Percentiles rank a stretch among this genome's conserved stretches.
phyloP scores from a whole-genome alignment of 148 eudicot genomes.

The Tetragonia tetragonoides region DNA sequence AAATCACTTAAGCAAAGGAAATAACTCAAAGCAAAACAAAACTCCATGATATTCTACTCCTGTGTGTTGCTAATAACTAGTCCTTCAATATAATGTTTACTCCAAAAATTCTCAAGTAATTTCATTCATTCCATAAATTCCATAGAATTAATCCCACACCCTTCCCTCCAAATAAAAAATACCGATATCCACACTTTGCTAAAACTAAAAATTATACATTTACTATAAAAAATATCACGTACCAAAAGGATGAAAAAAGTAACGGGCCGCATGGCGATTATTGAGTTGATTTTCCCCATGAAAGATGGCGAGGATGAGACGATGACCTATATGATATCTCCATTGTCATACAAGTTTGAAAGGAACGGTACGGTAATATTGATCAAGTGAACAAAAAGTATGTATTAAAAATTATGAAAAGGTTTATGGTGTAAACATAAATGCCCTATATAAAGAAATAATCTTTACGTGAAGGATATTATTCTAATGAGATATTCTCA shows the following conservation, averaged over 20 bases:
- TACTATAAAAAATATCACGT: slow-evolving; percentile 1
- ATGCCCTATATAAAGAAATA: background rate
- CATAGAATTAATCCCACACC: no score
- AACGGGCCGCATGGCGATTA: slow-evolving; percentile 28
- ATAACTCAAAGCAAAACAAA: background rate
- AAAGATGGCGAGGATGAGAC: background rate
- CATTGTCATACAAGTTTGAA: slow-evolving; percentile 5
- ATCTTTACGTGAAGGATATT: background rate
- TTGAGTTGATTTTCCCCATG: slow-evolving; percentile 25
- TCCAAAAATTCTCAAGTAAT: no score
- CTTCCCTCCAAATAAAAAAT: no score
- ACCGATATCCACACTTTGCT: no score
- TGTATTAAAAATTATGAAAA: background rate
- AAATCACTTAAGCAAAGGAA: no score
- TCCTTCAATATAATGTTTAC: no score
- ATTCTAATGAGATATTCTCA: background rate
- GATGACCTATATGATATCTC: background rate
- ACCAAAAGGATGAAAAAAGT: slow-evolving; percentile 39
- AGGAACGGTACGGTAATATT: background rate
- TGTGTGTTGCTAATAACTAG: no score
- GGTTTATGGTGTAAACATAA: background rate
- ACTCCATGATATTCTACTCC: no score
- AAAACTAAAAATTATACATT: no score
- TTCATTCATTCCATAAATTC: no score
- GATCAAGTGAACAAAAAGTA: background rate